Percentiles rank a stretch among this genome's conserved stretches.
These are phyloP conservation scores for Aspergillus fructus DNA, from an alignment of 2,329 filamentous ascomycete species.

Conservation along the genomic window DNA sequence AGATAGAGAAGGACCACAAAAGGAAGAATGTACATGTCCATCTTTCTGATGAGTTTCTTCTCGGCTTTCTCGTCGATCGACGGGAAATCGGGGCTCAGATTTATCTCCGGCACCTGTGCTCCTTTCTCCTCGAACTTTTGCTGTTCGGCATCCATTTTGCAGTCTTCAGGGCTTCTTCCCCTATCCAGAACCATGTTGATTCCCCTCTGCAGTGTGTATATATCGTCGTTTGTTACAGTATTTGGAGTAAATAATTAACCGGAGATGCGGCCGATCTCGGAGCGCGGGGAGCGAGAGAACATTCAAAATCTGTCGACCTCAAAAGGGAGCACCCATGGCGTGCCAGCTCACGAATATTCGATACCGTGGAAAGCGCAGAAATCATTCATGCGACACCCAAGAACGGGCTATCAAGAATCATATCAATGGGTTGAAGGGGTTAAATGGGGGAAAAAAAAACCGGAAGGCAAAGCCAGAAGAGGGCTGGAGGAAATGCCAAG, in stretches of 20 bases:
- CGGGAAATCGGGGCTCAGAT: constrained; percentile 17
- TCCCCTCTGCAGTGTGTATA: neutral
- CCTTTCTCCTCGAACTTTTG: constrained; percentile 10
- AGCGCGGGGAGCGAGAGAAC: neutral
- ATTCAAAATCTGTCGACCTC: neutral
- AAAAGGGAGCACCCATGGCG: neutral
- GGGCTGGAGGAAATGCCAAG: constrained; percentile 12
- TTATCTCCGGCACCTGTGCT: constrained; percentile 9
- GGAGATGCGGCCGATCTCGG: neutral
- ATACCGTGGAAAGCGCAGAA: neutral
- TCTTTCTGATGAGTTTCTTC: constrained; percentile 36
- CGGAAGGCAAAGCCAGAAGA: no score
- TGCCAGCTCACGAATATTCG: neutral
- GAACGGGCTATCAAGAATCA: neutral
- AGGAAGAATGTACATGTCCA: constrained; percentile 43
- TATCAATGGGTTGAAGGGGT: neutral
- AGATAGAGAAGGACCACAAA: constrained; percentile 57
- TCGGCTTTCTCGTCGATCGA: constrained; percentile 29
- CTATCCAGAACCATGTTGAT: neutral
- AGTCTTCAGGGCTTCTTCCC: neutral
- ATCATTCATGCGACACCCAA: neutral
- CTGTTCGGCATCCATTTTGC: constrained; percentile 19
- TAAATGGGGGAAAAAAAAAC: neutral
- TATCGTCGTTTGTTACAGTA: neutral
- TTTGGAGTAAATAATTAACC: neutral